phyloP scores from a whole-genome alignment of 768 basidiomycete species.

The Rhizopogon rudus region DNA sequence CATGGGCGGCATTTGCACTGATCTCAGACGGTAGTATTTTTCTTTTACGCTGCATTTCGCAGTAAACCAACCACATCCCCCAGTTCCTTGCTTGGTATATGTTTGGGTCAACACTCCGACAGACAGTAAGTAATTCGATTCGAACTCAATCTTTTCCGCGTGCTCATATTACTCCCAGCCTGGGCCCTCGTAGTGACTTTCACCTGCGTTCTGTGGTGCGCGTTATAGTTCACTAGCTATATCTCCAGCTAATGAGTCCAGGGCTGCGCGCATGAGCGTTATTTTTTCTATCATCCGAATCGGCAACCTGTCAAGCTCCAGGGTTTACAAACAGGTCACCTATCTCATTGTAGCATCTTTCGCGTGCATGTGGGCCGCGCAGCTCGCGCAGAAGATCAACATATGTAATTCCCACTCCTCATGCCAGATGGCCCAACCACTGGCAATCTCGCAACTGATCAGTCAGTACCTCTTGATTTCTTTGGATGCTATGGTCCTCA shows the following conservation, averaged over 20 bases:
- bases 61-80: not conserved
- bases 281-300: slow-evolving; percentile 19
- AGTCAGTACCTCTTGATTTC: slow-evolving; percentile 10
- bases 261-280: slow-evolving; percentile 21
- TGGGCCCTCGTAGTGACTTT: slow-evolving; percentile 16
- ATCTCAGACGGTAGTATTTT: slow-evolving; percentile 4
- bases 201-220: slow-evolving; percentile 16
- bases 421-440: slow-evolving; percentile 7
- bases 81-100: slow-evolving; percentile 7
- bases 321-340: slow-evolving; percentile 1
- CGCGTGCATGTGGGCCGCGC: slow-evolving; percentile 5
- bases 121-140: slow-evolving; percentile 4
- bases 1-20: slow-evolving; percentile 13
- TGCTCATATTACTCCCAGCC: not conserved
- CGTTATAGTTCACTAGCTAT: too few species aligned
- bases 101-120: slow-evolving; percentile 1
- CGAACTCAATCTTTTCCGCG: not conserved
- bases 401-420: not conserved
- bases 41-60: not conserved
- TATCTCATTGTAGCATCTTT: slow-evolving; percentile 12
- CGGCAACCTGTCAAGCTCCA: slow-evolving; percentile 9
- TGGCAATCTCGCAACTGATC: slow-evolving; percentile 13
- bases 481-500: not conserved
- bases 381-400: slow-evolving; percentile 8
- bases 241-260: not conserved